A percentile compares a stretch with the other conserved stretches of the same genome.
phyloP scores from a whole-genome alignment of 495 filamentous ascomycete species.

The Podospora sp. region DNA sequence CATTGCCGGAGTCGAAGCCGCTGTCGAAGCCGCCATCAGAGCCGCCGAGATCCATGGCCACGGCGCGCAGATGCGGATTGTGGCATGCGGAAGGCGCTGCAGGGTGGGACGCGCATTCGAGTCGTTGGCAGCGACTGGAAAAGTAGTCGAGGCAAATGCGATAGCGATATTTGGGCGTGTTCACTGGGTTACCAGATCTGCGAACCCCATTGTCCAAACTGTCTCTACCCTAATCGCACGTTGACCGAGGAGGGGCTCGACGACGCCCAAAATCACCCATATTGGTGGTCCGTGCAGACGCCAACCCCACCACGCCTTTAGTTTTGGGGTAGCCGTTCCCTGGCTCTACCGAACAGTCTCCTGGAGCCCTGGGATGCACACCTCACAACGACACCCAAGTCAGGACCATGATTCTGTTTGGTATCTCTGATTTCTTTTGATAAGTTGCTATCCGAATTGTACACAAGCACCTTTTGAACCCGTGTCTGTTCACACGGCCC shows the following conservation, averaged over 20 bases:
- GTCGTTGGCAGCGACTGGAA: not conserved
- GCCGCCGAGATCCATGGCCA: constrained; percentile 60
- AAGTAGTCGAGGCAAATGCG: not conserved
- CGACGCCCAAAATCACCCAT: constrained; percentile 8
- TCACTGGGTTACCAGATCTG: constrained; percentile 8
- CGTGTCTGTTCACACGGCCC: constrained; percentile 41
- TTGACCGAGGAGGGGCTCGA: not conserved
- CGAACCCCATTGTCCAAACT: not conserved
- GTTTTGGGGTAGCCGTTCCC: not conserved
- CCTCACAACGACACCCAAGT: too few relatives aligned
- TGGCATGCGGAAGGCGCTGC: constrained; percentile 26
- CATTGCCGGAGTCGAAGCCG: constrained; percentile 43
- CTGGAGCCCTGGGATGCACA: too few relatives aligned
- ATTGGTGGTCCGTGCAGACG: constrained; percentile 9
- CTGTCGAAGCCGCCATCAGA: constrained; percentile 44
- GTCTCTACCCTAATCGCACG: constrained; percentile 13
- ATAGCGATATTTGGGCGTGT: constrained; percentile 11
- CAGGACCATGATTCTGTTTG: too few relatives aligned
- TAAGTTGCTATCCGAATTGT: not conserved
- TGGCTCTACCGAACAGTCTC: too few relatives aligned
- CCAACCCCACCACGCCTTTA: not conserved
- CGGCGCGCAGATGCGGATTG: constrained; percentile 19
- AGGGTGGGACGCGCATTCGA: constrained; percentile 10
- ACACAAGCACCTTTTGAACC: not conserved
- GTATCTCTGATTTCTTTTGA: not conserved